Base-by-base conservation (phyloP, 192 early-diverging fungal species). In the Ambispora gerdemannii region DNA sequence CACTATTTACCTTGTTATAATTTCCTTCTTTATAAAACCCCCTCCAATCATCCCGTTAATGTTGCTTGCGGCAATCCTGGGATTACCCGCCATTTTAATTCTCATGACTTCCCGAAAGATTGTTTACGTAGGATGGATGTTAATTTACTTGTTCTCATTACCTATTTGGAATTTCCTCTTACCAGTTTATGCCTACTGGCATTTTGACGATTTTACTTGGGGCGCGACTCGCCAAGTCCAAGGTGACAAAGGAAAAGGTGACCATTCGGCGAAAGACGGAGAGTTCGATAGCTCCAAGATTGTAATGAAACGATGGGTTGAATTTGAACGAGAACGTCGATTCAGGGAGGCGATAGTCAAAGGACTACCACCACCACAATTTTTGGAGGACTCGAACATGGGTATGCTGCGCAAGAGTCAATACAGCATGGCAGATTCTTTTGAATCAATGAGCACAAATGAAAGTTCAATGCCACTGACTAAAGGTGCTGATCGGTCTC, bases 151-250 rank as follows among this genome's bases (percentile, higher is more conserved):
- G 27, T 58, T 85, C 25, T 82, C 87, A 30, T 70, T 91, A 36
- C 90, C 90, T 0, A 76, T 93, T n/a, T 92, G 90, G 89, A 91
- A 91, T 75, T 89, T 93, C 71, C 80, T 93, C 2, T 74, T 93
- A 49, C 91, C 91, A 1, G 76, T 73, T 0, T 92, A 92, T 43
- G 87, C 92, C 8, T 93, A 85, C 76, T 93, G 92, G 92, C 88
- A 93, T 71, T 92, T 93, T 80, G 92, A 93, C 65, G 91, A 93
- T 59, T 93, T 93, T 69, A 87, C 90, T 10, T 93, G 92, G 92
- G 92, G 92, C 22, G 79, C 90, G 70, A 93, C 92, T 0, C 84
- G 92, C 47, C 85, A 81, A 77, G 83, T 89, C 8, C 78, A 83
- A 43, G 89, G 87, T 36, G 85, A 86, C 70, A 63, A 59, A 20